Evolutionary conservation across 163 green algal genomes (phyloP), one percentile per base, ranked within the genome.

Genomic region (Scenedesmus sp.): DNA sequence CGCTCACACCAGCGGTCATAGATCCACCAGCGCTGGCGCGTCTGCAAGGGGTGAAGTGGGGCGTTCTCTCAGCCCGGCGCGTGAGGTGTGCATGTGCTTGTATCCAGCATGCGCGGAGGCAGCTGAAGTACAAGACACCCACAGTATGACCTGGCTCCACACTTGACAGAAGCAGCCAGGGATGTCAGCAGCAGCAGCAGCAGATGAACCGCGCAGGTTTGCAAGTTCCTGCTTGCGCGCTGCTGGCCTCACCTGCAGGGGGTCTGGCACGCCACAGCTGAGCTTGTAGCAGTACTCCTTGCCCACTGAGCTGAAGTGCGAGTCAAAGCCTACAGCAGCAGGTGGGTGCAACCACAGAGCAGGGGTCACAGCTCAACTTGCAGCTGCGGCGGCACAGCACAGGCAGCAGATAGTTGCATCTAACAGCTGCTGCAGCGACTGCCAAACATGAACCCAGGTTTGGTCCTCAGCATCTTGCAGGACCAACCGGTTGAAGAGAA

Each of bases 251-350:
- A 93, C 94, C 92, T 95, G 87, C 16, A 88, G 46, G 0, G 94
- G 94, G 56, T 96, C 89, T 18, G 94, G 94, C 16, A 92, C 73
- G n/a, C 90, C 93, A 7, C 87, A 90, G 3, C 52, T 57, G 2
- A 96, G 67, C 46, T 87, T 88, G 88, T 95, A 96, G 16, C 76
- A 12, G 88, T 96, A 96, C 67, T 89, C 93, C 76, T 96, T 96
- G 73, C 94, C 94, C 16, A 91, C 70, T 26, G 79, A 91, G 73
- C 84, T 92, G 82, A 93, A 93, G 59, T 95, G 94, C 73, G 87
- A 90, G 82, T 96, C 94, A 89, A 96, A 96, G 20, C 88, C 82
- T 92, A 70, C 82, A 86, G 52, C 56, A 88, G 66, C 66, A 52
- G 46, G 70, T 26, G 18, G 16, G 64, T 85, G 59, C 13, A 52